Evolutionary conservation across 331 rosid genomes (phyloP), one percentile per base, ranked within the genome.

Genomic region (Cucumis variabilis): DNA sequence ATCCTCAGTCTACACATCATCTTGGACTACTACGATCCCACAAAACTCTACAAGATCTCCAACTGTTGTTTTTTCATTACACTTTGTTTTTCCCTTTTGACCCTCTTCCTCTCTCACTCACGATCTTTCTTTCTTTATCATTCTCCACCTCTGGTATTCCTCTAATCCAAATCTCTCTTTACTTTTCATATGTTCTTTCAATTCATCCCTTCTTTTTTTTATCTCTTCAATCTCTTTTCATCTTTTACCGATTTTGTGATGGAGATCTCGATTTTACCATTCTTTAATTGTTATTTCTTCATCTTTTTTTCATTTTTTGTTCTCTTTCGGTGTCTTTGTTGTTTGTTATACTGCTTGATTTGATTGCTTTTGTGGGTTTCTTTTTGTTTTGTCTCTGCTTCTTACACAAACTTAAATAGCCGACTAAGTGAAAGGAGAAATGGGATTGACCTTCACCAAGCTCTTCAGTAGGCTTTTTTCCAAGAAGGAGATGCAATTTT

Each of bases 361-460:
- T 33, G 60, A 66, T 86, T 25, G 37, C 37, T 62, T 75, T 86
- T 55, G 50, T 46, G 87, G 63, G 62, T 62, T 78, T 73, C 33
- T 37, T 86, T 17, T 60, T 58, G 6, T 58, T 58, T 58, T 1
- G 1, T 79, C 85, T 79, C 88, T 33, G 2, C 1, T 85, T 69
- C 78, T 86, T 68, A 65, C 86, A 41, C 70, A 50, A 88, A 88
- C 67, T 41, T 28, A 37, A 75, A 69, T 78, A 78, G 86, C 85
- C 51, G 51, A 66, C 72, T 87, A 82, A 83, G 48, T 79, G 60
- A 37, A 62, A 84, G 92, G 60, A 83, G 89, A 73, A 88, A 96
- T 96, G 99, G 99, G 99, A 90, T 89, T 96, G 90, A 92, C 99
- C 83, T 96, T 96, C 95, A 91, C 98, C 88, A 96, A 96, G 91